These are phyloP conservation scores for Glycyrrhiza uralensis DNA, from an alignment of 306 rosid genomes.

Conservation along the genomic window DNA sequence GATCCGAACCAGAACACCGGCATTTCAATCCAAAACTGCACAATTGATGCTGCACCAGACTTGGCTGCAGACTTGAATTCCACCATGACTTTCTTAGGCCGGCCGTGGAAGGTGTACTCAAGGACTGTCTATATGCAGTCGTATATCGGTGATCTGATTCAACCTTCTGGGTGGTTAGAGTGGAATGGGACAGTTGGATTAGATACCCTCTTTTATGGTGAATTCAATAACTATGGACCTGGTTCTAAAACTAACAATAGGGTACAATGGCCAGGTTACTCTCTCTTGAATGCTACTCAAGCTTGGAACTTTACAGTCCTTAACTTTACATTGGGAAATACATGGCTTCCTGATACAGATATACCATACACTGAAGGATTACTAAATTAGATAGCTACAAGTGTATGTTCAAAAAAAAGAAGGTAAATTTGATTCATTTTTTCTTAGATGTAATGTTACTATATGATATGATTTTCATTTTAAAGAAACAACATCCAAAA, in stretches of 20 bases:
- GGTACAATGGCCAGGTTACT: constrained; percentile 69
- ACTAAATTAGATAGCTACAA: constrained; percentile 1
- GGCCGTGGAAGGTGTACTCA: constrained; percentile 73
- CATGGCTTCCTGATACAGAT: constrained; percentile 73
- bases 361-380: constrained; percentile 62
- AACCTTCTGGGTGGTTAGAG: constrained; percentile 65
- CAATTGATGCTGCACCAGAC: constrained; percentile 54
- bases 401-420: background rate
- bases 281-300: constrained; percentile 50
- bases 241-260: constrained; percentile 58
- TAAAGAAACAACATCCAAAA: background rate
- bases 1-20: constrained; percentile 72
- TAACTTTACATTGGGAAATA: constrained; percentile 56
- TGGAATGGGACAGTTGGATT: constrained; percentile 69
- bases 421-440: constrained; percentile 9
- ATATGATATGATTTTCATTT: background rate
- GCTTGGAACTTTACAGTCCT: constrained; percentile 68
- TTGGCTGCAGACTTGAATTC: constrained; percentile 32
- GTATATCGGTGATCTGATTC: constrained; percentile 55
- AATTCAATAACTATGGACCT: constrained; percentile 62
- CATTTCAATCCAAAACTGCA: constrained; percentile 78
- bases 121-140: constrained; percentile 76
- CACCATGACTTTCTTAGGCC: constrained; percentile 41
- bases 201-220: constrained; percentile 69
- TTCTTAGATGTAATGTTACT: constrained; percentile 14